Evolutionary conservation across 78 protist species (phyloP).

Genomic region (Mastigamoeba balamuthi): DNA sequence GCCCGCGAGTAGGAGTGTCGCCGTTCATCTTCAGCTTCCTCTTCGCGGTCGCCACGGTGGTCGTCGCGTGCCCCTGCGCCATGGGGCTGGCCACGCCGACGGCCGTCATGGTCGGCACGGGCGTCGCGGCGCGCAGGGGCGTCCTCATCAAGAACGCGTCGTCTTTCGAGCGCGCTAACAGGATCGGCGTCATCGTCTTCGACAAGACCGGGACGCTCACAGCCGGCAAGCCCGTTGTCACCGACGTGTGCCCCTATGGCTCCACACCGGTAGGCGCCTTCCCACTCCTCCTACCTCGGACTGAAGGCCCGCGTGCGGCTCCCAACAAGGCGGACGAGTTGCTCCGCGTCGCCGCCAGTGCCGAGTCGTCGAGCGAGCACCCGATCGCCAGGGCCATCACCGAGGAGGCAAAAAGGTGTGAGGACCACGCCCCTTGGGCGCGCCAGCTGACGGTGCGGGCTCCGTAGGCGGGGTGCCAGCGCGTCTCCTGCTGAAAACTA

Average conservation of each 20-base stretch:
- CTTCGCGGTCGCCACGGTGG: slow-evolving; percentile 66
- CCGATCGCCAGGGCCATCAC: slow-evolving; percentile 71
- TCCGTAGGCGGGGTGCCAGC: slow-evolving; percentile 1
- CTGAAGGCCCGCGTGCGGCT: too few species aligned
- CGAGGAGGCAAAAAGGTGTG: slow-evolving; percentile 17
- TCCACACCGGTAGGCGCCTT: neutral
- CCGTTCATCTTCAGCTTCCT: slow-evolving; percentile 46
- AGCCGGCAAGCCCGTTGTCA: slow-evolving; percentile 56
- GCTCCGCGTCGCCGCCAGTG: slow-evolving; percentile 30
- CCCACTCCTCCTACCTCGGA: too few species aligned
- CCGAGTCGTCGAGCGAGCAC: slow-evolving; percentile 59
- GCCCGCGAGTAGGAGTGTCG: too few species aligned
- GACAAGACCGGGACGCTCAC: slow-evolving; percentile 95
- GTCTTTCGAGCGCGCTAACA: slow-evolving; percentile 64
- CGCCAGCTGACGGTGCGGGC: neutral
- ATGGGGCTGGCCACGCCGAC: slow-evolving; percentile 89
- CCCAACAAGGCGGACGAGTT: slow-evolving; percentile 3
- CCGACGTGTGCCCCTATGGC: slow-evolving; percentile 1
- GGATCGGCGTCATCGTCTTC: slow-evolving; percentile 40
- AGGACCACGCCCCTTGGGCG: neutral
- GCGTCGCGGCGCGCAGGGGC: slow-evolving; percentile 64
- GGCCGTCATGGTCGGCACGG: slow-evolving; percentile 88
- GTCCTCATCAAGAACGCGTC: slow-evolving; percentile 76
- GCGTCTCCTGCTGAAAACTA: slow-evolving; percentile 8
- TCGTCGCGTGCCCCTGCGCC: slow-evolving; percentile 94